These are phyloP conservation scores for Steccherinum ochraceum DNA, from an alignment of 768 basidiomycete genomes.

Conservation along the genomic window DNA sequence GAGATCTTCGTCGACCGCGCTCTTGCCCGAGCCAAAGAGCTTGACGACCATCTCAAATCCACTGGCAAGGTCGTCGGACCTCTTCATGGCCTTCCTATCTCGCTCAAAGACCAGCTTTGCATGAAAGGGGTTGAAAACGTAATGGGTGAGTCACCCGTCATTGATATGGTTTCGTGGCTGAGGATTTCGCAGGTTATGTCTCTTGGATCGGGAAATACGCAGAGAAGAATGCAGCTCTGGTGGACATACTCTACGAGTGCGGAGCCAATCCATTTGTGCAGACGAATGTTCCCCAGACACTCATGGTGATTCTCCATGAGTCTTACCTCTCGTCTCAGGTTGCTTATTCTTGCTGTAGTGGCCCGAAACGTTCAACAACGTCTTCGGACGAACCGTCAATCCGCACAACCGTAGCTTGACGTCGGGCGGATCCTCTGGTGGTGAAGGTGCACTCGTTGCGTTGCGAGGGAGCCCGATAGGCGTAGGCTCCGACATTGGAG, in stretches of 20 bases:
- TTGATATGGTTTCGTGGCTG: neutral
- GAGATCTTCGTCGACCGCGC: slow-evolving; percentile 79
- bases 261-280: slow-evolving; percentile 71
- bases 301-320: slow-evolving; percentile 61
- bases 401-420: slow-evolving; percentile 53
- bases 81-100: slow-evolving; percentile 70
- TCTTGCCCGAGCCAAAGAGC: slow-evolving; percentile 51
- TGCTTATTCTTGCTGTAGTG: slow-evolving; percentile 20
- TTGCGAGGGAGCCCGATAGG: slow-evolving; percentile 56
- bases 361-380: slow-evolving; percentile 56
- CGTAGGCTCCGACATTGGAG: slow-evolving; percentile 59
- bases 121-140: slow-evolving; percentile 66
- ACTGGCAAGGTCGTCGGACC: slow-evolving; percentile 68
- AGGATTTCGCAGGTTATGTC: slow-evolving; percentile 45
- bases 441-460: slow-evolving; percentile 59
- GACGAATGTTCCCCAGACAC: slow-evolving; percentile 71
- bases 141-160: slow-evolving; percentile 41
- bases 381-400: slow-evolving; percentile 58
- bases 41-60: slow-evolving; percentile 54
- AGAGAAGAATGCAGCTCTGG: slow-evolving; percentile 53
- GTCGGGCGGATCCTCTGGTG: slow-evolving; percentile 60
- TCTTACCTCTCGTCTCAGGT: neutral
- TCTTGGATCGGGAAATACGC: slow-evolving; percentile 63
- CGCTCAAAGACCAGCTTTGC: slow-evolving; percentile 68
- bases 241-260: slow-evolving; percentile 53